Evolutionary conservation across 2,329 filamentous ascomycete genomes (phyloP).

Genomic region (Fusarium chaquense): DNA sequence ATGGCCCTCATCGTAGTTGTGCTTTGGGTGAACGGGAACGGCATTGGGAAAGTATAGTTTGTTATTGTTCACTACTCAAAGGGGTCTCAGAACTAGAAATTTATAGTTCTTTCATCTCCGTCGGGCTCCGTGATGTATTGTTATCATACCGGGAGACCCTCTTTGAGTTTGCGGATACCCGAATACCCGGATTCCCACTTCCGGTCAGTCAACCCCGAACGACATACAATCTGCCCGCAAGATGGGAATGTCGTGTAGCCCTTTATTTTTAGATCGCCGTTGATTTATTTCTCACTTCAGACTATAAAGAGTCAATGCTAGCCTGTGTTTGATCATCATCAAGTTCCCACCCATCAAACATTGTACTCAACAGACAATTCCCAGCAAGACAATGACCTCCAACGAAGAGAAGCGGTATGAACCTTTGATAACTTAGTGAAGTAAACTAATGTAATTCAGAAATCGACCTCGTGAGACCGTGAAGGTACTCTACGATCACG

Average conservation of each 20-base stretch:
- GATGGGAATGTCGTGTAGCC: neutral
- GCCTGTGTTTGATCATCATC: too few relatives aligned
- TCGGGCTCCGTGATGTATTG: neutral
- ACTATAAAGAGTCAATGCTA: neutral
- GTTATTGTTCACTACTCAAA: neutral
- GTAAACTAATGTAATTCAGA: fast-evolving
- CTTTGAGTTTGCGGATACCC: neutral
- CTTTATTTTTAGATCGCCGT: neutral
- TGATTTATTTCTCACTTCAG: too few relatives aligned
- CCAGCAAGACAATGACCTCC: neutral
- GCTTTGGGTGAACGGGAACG: too few relatives aligned
- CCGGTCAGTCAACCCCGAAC: neutral
- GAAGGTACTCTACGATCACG: slow-evolving; percentile 23
- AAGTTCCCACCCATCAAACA: neutral
- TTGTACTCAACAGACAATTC: fast-evolving
- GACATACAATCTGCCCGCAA: neutral
- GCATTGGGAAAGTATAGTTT: neutral
- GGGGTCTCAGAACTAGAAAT: too few relatives aligned
- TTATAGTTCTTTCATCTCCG: neutral
- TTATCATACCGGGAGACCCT: neutral
- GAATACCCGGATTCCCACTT: slow-evolving; percentile 11
- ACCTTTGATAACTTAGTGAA: fast-evolving
- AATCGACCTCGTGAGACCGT: slow-evolving; percentile 33
- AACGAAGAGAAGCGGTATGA: neutral
- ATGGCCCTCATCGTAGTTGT: slow-evolving; percentile 51